These are phyloP conservation scores for Vanrija humicola DNA, from an alignment of 1,284 basidiomycete species.

Conservation along the genomic window DNA sequence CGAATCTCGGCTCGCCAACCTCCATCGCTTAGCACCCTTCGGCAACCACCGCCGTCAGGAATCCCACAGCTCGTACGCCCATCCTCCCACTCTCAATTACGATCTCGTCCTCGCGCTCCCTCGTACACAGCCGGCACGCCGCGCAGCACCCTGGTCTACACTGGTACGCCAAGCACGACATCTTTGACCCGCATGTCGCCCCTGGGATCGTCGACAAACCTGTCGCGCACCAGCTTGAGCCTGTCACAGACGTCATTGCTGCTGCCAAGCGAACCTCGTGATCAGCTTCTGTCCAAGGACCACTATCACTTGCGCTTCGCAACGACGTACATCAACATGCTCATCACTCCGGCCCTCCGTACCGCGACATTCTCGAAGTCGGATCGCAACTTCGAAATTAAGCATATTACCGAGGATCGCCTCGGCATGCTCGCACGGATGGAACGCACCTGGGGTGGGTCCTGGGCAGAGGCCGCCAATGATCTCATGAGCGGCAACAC, in stretches of 20 bases:
- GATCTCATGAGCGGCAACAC: conserved; percentile 14
- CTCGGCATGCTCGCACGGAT: conserved; percentile 59
- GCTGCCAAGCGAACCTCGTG: conserved; percentile 7
- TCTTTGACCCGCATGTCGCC: conserved; percentile 2
- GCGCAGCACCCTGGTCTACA: not conserved
- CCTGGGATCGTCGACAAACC: not conserved
- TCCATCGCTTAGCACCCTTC: too few relatives aligned
- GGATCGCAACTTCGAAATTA: conserved; percentile 31
- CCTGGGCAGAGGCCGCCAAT: conserved; percentile 44
- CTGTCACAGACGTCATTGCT: conserved; percentile 16
- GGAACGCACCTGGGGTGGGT: conserved; percentile 68
- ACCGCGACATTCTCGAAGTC: conserved; percentile 23
- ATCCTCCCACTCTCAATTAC: conserved; percentile 5
- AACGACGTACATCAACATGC: conserved; percentile 37
- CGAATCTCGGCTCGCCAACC: too few relatives aligned
- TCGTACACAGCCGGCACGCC: conserved; percentile 2
- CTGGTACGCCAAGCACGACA: not conserved
- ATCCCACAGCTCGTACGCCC: not conserved
- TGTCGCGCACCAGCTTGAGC: conserved; percentile 9
- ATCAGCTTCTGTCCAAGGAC: conserved; percentile 28
- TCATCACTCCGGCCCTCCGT: conserved; percentile 33
- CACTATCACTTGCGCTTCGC: conserved; percentile 44
- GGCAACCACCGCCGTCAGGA: too few relatives aligned
- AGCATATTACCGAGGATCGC: conserved; percentile 64
- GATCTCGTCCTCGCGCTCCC: conserved; percentile 4